Evolutionary conservation across 345 rosid genomes (phyloP), one percentile per base, ranked within the genome.

Genomic region (Salix dunnii): DNA sequence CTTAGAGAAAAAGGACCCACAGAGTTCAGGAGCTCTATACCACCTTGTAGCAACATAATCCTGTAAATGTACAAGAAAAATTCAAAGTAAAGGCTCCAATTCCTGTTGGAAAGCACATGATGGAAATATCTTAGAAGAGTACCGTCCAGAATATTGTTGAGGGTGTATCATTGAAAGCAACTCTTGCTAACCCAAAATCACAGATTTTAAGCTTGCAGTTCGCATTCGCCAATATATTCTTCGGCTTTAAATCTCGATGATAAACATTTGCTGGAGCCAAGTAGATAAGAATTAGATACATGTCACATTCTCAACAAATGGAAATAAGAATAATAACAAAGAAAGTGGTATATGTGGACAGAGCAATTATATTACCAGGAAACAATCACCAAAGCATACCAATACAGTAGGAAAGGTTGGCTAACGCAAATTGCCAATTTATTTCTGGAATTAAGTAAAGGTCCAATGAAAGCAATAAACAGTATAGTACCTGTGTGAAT

Each of bases 21-120:
- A 95, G 13, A 95, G 91, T 88, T 95, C 99, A 28, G 97, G 99
- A 77, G 99, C 97, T 87, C 98, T 89, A 77, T 94, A 94, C 98
- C 98, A 92, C 87, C 98, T 86, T 58, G 98, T 94, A 78, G 99
- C 99, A 78, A 95, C 99, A 85, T 94, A 94, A 70, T 94, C 98
- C 97, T 92, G 84, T 55, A 82, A 79, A 72, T 35, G 58, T 21
- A 51, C 70, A 62, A 79, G 53, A 48, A 80, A 74, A 77, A 33
- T 17, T 64, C 43, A 74, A 77, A 76, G 30, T 31, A 70, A 70
- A 38, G 80, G 66, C 48, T 63, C n/a, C 70, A 65, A 36, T 14
- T 61, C 46, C 21, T 25, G 35, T 27, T 25, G 21, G 35, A 40
- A 73, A 7, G 27, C 35, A 73, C 76, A 51, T 66, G 21, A 65